Conservation (phyloP, 805 yeast genomes). For the Cyberlindnera subsufficiens region DNA sequence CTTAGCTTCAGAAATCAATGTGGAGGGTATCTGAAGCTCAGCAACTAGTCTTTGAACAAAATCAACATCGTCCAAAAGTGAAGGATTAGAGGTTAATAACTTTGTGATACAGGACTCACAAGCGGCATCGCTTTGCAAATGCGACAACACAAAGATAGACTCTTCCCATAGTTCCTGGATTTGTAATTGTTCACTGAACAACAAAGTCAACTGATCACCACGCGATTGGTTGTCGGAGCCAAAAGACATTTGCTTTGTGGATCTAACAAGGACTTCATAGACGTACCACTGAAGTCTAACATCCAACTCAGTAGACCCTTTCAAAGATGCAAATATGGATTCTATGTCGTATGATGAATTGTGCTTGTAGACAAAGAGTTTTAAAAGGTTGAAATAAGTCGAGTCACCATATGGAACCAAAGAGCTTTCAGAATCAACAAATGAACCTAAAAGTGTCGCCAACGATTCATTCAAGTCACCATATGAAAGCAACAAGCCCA, state of each 20-base stretch:
- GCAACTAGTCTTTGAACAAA: slow-evolving; percentile 31
- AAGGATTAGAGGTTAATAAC: slow-evolving; percentile 23
- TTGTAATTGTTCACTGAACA: slow-evolving; percentile 48
- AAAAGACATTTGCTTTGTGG: slow-evolving; percentile 21
- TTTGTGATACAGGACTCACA: slow-evolving; percentile 36
- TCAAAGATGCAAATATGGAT: slow-evolving; percentile 14
- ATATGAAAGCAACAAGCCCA: slow-evolving; percentile 59
- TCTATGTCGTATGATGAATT: slow-evolving; percentile 10
- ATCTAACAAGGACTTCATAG: slow-evolving; percentile 36
- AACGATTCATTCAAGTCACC: slow-evolving; percentile 41
- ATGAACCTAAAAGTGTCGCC: slow-evolving; percentile 26
- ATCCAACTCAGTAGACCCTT: slow-evolving; percentile 23
- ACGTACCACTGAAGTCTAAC: slow-evolving; percentile 47
- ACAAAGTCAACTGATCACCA: slow-evolving; percentile 33
- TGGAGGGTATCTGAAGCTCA: slow-evolving; percentile 41
- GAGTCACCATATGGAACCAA: slow-evolving; percentile 12
- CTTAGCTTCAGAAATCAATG: slow-evolving; percentile 47
- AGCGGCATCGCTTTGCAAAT: slow-evolving; percentile 40
- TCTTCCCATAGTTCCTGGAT: slow-evolving; percentile 45
- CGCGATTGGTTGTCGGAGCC: slow-evolving; percentile 12
- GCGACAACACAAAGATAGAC: slow-evolving; percentile 58
- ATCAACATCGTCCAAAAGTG: slow-evolving; percentile 9
- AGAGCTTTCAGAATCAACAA: slow-evolving; percentile 17
- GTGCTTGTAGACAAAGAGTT: slow-evolving; percentile 23
- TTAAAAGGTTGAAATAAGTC: slow-evolving; percentile 23